Evolutionary conservation across 352 stramenopile genomes (phyloP).

Genomic region (Poterioochromonas sp.): DNA sequence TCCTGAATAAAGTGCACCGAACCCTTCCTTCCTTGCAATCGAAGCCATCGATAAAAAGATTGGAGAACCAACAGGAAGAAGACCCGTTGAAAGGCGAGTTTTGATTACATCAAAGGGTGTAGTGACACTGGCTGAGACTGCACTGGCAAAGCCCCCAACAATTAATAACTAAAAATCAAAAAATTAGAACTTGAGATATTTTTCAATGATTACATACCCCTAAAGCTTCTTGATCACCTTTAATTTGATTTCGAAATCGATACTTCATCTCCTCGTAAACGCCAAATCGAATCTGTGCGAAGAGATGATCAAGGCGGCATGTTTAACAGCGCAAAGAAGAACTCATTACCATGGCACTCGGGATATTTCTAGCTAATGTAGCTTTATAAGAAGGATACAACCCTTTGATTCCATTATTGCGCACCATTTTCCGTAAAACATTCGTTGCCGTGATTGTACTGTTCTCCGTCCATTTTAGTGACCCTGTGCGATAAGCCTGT

Average conservation of each 20-base stretch:
- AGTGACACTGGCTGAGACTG: constrained; percentile 86
- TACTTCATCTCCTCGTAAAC: no score
- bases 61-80: constrained; percentile 35
- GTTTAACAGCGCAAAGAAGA: no score
- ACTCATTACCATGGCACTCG: constrained; percentile 43
- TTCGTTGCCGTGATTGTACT: background rate
- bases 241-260: constrained; percentile 37
- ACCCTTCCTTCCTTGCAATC: constrained; percentile 36
- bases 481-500: constrained; percentile 41
- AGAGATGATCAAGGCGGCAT: no score
- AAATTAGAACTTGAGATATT: background rate
- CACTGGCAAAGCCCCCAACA: constrained; percentile 70
- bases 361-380: constrained; percentile 53
- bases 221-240: background rate
- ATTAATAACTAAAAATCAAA: constrained; percentile 38
- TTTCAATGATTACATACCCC: no score
- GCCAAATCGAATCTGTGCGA: no score
- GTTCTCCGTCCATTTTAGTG: background rate
- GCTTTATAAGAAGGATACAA: constrained; percentile 52
- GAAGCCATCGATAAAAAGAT: background rate
- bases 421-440: constrained; percentile 37
- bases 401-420: constrained; percentile 45
- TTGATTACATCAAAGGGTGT: constrained; percentile 99
- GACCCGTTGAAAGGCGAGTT: constrained; percentile 67
- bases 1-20: constrained; percentile 45